Base-by-base conservation (phyloP, 495 filamentous ascomycete genomes). In the Aspergillus baeticus region DNA sequence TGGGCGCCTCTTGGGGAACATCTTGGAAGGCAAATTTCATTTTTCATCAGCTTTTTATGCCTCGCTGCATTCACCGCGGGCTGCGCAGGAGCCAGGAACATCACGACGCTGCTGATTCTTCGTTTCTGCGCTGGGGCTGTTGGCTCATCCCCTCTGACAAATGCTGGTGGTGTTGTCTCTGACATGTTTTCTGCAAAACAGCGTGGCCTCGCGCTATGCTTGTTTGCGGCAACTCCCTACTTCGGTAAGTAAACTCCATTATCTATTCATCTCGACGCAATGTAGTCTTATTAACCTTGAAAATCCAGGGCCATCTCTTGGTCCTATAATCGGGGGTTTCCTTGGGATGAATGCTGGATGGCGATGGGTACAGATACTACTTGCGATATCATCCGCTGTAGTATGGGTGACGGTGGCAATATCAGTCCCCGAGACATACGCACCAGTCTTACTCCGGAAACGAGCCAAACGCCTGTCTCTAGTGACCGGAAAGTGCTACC, bases 101-200 rank as follows among this genome's bases (percentile, higher is more conserved):
- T 84, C 39, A 66, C 78, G 58, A 82, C 84, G 1, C 72, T 94
- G 2, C 71, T 91, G 42, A 81, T 92, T 56, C 78, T 91, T 20
- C 86, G 90, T 20, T 91, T 92, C 77, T 85, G 92, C 50, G 87
- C 85, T 22, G 87, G 90, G 46, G 77, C 87, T 10, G 88, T 91
- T 67, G 90, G 90, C 26, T 84, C 84, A 3, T 87, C 86, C 1
- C 82, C 87, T 23, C 61, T 91, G 51, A 88, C 86, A 21, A 91
- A 90, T 66, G 76, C 84, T n/a, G 87, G 87, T 51, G 87, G 87
- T 62, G 82, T 89, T 29, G 87, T 91, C 58, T 84, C 87, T 20
- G 87, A 92, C 60, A 87, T 90, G 78, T 91, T 90, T 60, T 61
- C 72, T 10, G 81, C 83, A 3, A 72, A 67, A 48, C 69, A 89